These are phyloP conservation scores for Phaeophleospora eucalypticola DNA, from an alignment of 2,329 filamentous ascomycete genomes.

Conservation along the genomic window DNA sequence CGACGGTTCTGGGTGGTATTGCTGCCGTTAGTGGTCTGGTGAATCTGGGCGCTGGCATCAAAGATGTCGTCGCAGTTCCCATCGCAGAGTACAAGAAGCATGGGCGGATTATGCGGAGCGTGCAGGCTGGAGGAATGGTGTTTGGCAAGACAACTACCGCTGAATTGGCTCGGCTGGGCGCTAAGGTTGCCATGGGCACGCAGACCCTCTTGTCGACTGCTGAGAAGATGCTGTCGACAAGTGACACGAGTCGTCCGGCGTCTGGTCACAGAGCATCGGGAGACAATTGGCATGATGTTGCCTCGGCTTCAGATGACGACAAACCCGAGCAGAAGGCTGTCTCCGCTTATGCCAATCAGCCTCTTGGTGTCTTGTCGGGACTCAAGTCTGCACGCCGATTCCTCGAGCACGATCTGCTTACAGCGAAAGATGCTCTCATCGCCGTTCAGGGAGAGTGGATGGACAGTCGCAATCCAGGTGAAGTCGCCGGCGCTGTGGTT, in stretches of 20 bases:
- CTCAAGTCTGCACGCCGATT: slow-evolving; percentile 77
- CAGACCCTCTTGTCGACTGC: slow-evolving; percentile 88
- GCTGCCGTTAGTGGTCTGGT: slow-evolving; percentile 86
- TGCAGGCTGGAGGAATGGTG: slow-evolving; percentile 82
- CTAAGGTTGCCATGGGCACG: slow-evolving; percentile 90
- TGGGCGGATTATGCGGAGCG: slow-evolving; percentile 82
- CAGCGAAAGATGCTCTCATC: slow-evolving; percentile 86
- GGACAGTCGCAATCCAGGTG: slow-evolving; percentile 76
- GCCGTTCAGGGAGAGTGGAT: slow-evolving; percentile 89
- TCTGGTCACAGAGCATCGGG: slow-evolving; percentile 15
- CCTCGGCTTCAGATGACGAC: slow-evolving; percentile 48
- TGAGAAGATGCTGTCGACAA: slow-evolving; percentile 65
- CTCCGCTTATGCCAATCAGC: slow-evolving; percentile 90
- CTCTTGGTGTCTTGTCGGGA: slow-evolving; percentile 81
- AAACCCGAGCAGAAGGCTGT: slow-evolving; percentile 71
- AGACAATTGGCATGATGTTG: slow-evolving; percentile 48
- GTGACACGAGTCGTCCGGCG: slow-evolving; percentile 14
- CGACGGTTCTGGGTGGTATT: slow-evolving; percentile 80
- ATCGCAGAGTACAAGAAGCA: slow-evolving; percentile 93
- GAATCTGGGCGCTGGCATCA: slow-evolving; percentile 83
- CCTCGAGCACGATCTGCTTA: slow-evolving; percentile 78
- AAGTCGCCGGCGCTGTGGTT: slow-evolving; percentile 72
- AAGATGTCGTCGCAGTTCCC: slow-evolving; percentile 81
- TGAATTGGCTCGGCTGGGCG: slow-evolving; percentile 88
- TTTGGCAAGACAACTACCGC: slow-evolving; percentile 93